These are phyloP conservation scores for Quercus mongolica DNA, from an alignment of 306 rosid genomes.

Conservation along the genomic window DNA sequence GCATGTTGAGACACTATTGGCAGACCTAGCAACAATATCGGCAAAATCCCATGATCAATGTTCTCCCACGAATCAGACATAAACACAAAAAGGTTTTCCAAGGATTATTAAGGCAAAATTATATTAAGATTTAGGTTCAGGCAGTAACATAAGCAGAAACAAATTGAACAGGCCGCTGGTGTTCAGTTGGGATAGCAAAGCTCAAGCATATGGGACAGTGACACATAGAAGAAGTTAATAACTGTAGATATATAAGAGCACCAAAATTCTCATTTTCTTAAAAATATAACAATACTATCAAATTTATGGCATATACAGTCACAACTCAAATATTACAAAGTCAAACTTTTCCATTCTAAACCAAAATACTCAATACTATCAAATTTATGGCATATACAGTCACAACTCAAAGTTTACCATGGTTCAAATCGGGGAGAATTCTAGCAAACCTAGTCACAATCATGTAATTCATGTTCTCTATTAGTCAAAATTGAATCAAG, in stretches of 20 bases:
- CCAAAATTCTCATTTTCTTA: not conserved
- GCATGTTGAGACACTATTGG: slow-evolving; percentile 30
- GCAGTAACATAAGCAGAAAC: not conserved
- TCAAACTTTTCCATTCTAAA: not conserved
- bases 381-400: not conserved
- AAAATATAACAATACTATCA: too few relatives aligned
- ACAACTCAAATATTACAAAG: not conserved
- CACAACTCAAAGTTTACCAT: not conserved
- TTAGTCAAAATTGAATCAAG: too few relatives aligned
- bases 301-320: too few relatives aligned
- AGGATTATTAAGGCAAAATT: slow-evolving; percentile 39
- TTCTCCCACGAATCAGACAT: slow-evolving; percentile 47
- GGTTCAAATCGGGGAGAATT: too few relatives aligned
- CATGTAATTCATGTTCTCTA: too few relatives aligned
- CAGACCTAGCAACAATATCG: slow-evolving; percentile 30
- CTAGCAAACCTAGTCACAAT: too few relatives aligned
- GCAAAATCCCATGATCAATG: slow-evolving; percentile 26
- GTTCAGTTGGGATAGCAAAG: not conserved
- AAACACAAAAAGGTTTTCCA: slow-evolving; percentile 22
- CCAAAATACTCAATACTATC: not conserved
- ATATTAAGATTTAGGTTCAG: not conserved
- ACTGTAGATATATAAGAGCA: not conserved
- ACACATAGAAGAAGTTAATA: not conserved
- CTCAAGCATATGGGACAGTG: not conserved
- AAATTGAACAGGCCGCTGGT: not conserved